A percentile compares a stretch with the other conserved stretches of the same genome.
These are phyloP conservation scores for Coemansia sp. DNA, from an alignment of 192 early-diverging fungal species.

Conservation along the genomic window DNA sequence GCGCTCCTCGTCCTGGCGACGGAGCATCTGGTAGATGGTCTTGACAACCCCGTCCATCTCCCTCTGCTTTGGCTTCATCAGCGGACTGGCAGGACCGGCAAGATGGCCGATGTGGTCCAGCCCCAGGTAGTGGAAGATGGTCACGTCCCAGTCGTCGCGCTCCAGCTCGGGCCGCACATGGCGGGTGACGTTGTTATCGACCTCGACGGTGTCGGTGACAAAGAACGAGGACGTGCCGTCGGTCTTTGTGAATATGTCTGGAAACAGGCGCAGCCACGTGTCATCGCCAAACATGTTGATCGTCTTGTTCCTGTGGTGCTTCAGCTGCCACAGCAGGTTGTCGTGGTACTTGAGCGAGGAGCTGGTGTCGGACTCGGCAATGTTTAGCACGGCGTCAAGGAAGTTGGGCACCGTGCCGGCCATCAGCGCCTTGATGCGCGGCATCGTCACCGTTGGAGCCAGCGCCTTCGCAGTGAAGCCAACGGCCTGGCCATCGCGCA, in stretches of 20 bases:
- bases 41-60: conserved; percentile 75
- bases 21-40: conserved; percentile 56
- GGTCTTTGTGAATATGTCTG: conserved; percentile 60
- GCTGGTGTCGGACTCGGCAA: conserved; percentile 74
- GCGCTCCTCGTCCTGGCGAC: conserved; percentile 50
- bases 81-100: conserved; percentile 64
- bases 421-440: conserved; percentile 78
- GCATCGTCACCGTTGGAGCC: conserved; percentile 80
- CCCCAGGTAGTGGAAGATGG: conserved; percentile 82
- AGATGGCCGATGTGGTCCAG: conserved; percentile 82
- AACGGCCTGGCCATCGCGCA: conserved; percentile 41
- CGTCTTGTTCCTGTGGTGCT: conserved; percentile 51
- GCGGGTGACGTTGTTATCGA: conserved; percentile 73
- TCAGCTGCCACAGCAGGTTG: conserved; percentile 74
- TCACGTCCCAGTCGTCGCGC: conserved; percentile 65
- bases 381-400: conserved; percentile 80
- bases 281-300: conserved; percentile 94
- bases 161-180: conserved; percentile 61
- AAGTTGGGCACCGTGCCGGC: conserved; percentile 78
- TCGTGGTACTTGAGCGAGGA: conserved; percentile 62
- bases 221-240: conserved; percentile 64
- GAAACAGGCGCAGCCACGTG: conserved; percentile 93
- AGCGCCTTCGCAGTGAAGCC: conserved; percentile 52
- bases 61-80: conserved; percentile 74
- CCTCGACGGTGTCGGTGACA: conserved; percentile 72